These are phyloP conservation scores for Lasiosphaeriaceae sp. DNA, from an alignment of 495 filamentous ascomycete species.

Conservation along the genomic window DNA sequence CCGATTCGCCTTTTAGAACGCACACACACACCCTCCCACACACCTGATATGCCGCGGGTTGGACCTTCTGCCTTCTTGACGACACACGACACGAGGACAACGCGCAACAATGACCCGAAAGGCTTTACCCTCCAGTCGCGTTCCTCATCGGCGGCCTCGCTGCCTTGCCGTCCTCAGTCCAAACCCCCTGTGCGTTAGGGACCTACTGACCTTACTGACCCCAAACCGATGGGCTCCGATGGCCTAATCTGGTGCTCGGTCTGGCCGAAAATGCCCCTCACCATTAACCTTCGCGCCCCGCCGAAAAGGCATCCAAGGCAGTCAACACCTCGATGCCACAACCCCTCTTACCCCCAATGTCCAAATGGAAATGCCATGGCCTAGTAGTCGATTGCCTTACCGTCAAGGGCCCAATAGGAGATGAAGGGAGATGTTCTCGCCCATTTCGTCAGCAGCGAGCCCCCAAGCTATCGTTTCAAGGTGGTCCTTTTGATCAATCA, in stretches of 20 bases:
- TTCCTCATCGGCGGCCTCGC: background rate
- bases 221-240: background rate
- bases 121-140: background rate
- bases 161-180: background rate
- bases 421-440: background rate
- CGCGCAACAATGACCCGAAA: background rate
- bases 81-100: background rate
- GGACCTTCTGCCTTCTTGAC: background rate
- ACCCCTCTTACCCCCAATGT: background rate
- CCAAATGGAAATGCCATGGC: background rate
- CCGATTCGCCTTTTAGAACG: background rate
- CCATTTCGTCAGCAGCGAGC: background rate
- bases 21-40: no score
- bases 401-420: background rate
- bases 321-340: background rate
- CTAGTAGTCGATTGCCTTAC: background rate
- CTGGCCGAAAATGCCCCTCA: background rate
- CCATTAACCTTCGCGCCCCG: background rate
- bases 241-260: background rate
- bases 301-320: background rate
- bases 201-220: background rate
- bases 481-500: background rate
- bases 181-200: background rate
- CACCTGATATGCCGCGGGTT: no score
- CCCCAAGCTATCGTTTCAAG: background rate